A percentile compares a stretch with the other conserved stretches of the same genome.
These are phyloP conservation scores for Xylaria venustula DNA, from an alignment of 495 filamentous ascomycete genomes.

Conservation along the genomic window DNA sequence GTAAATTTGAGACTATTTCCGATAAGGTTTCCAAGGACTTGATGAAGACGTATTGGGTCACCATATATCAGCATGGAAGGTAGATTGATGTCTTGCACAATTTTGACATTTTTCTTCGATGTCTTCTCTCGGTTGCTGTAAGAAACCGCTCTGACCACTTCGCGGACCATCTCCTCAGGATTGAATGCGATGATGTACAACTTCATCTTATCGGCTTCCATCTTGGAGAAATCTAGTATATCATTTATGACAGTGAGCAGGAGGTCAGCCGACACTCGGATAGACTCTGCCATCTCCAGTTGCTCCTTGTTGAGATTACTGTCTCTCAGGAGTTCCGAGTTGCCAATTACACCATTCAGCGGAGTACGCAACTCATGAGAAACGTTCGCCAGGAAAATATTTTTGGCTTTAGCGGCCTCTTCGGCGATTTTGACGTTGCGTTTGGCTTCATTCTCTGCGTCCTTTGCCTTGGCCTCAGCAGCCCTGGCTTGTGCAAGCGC, in stretches of 20 bases:
- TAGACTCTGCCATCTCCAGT: conserved; percentile 87
- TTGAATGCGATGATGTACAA: conserved; percentile 84
- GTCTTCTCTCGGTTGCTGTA: conserved; percentile 81
- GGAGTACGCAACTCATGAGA: conserved; percentile 85
- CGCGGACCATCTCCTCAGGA: conserved; percentile 79
- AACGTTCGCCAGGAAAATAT: conserved; percentile 90
- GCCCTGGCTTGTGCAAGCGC: conserved; percentile 76
- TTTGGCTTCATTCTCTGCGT: conserved; percentile 78
- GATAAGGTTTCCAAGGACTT: conserved; percentile 90
- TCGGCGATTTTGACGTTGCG: conserved; percentile 86
- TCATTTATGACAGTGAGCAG: conserved; percentile 94
- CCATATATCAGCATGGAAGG: conserved; percentile 79
- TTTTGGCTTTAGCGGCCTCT: conserved; percentile 87
- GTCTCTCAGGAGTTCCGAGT: conserved; percentile 80
- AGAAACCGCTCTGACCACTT: conserved; percentile 80
- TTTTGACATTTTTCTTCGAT: conserved; percentile 54
- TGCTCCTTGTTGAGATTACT: conserved; percentile 77
- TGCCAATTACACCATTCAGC: conserved; percentile 86
- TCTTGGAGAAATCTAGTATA: conserved; percentile 88
- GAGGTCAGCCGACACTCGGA: conserved; percentile 85
- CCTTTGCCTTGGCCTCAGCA: conserved; percentile 79
- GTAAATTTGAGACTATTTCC: conserved; percentile 96
- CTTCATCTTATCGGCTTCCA: conserved; percentile 95
- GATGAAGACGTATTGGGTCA: conserved; percentile 85
- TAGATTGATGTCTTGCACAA: conserved; percentile 73